Conservation (phyloP, 495 filamentous ascomycete species). For the Daldinia grandis region DNA sequence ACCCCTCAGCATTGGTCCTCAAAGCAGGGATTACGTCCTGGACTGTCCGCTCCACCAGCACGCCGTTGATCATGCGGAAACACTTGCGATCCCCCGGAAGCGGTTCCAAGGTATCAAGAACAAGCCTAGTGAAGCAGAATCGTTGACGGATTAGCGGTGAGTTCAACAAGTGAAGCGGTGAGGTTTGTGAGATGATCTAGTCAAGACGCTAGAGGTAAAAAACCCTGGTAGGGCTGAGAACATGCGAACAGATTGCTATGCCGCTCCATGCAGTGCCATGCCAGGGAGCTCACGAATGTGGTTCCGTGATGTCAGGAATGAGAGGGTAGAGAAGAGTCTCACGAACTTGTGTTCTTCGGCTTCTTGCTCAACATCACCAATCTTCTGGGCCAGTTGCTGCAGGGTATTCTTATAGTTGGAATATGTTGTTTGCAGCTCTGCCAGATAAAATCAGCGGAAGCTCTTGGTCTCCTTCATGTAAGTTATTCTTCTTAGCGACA, state of each 20-base stretch:
- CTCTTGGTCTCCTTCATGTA: not conserved
- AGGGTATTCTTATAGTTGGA: slow-evolving; percentile 94
- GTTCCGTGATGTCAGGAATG: slow-evolving; percentile 38
- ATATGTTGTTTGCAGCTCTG: slow-evolving; percentile 93
- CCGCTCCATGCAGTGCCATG: not conserved
- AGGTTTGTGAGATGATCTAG: slow-evolving; percentile 38
- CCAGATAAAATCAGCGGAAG: slow-evolving; percentile 31
- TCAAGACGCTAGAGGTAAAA: slow-evolving; percentile 29
- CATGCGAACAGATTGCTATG: slow-evolving; percentile 19
- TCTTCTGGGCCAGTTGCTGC: slow-evolving; percentile 92
- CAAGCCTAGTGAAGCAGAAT: slow-evolving; percentile 70
- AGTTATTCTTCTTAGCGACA: slow-evolving; percentile 28
- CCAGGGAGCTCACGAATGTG: slow-evolving; percentile 18
- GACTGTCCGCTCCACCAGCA: slow-evolving; percentile 92
- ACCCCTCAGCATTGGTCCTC: slow-evolving; percentile 91
- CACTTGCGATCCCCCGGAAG: slow-evolving; percentile 89
- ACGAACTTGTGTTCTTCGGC: slow-evolving; percentile 97
- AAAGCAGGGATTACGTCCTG: slow-evolving; percentile 89
- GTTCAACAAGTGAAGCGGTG: slow-evolving; percentile 42
- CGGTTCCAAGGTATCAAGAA: slow-evolving; percentile 90
- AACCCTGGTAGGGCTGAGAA: slow-evolving; percentile 36
- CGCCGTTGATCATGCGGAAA: slow-evolving; percentile 98
- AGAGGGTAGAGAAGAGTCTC: slow-evolving; percentile 16
- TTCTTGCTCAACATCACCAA: slow-evolving; percentile 96
- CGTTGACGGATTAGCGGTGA: slow-evolving; percentile 53